Conservation (phyloP, 148 eudicot species). For the Salicornia ramosissima region DNA sequence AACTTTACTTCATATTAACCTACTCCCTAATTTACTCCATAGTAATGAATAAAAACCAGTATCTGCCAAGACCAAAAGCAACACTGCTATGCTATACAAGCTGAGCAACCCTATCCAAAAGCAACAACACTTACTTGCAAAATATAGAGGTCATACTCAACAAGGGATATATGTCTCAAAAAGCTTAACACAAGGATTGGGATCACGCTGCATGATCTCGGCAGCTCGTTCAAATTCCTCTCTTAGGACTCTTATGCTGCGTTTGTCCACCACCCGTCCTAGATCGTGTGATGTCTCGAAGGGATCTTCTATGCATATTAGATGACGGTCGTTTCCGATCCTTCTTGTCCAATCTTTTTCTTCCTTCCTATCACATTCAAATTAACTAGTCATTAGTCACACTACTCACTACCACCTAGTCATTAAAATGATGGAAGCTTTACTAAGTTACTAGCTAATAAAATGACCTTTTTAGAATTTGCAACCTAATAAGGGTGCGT, state of each 20-base stretch:
- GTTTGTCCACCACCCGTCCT: conserved; percentile 87
- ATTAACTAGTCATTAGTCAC: not conserved
- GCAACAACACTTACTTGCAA: conserved; percentile 5
- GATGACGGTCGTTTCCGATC: conserved; percentile 86
- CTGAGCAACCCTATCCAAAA: conserved; percentile 16
- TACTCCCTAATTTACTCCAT: conserved; percentile 11
- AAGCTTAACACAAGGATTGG: conserved; percentile 65
- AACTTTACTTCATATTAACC: conserved; percentile 7
- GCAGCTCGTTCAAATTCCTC: conserved; percentile 98
- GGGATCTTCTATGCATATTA: conserved; percentile 98
- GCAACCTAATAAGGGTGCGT: too few species aligned
- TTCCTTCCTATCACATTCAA: conserved; percentile 50
- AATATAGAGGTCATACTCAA: conserved; percentile 15
- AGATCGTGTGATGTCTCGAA: conserved; percentile 84
- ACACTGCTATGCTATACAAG: conserved; percentile 24
- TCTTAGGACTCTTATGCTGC: conserved; percentile 73
- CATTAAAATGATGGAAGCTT: not conserved
- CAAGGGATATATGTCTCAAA: conserved; percentile 58
- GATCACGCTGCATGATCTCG: conserved; percentile 69
- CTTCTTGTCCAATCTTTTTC: conserved; percentile 96
- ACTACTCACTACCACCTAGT: not conserved
- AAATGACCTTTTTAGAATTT: too few species aligned
- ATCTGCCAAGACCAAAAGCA: conserved; percentile 12
- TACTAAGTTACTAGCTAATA: too few species aligned
- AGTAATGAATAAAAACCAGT: not conserved